Base-by-base conservation (phyloP, 345 rosid species). In the Rhizophora apiculata region DNA sequence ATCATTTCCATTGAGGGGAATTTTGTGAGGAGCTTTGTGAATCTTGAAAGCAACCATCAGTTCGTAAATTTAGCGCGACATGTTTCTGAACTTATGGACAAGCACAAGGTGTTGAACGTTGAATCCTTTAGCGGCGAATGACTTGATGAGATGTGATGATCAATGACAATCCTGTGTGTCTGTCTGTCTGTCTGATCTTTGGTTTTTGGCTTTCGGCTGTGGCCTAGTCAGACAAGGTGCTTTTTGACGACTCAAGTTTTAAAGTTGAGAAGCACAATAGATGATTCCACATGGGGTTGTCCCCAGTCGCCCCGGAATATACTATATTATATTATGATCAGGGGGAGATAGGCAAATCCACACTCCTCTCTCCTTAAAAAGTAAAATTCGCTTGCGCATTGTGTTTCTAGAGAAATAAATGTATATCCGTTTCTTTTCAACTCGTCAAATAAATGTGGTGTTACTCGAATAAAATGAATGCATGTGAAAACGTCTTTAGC, bases 231-330 rank as follows among this genome's bases (percentile, higher is more conserved):
- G 66, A 61, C 20, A 19, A 27, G 30, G 2, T 29, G 66, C 77
- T 75, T 79, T 72, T 68, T 73, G 68, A 54, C 53, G 67, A 62
- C 67, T 13, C 36, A 13, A 13, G n/a, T 57, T 71, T 54, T 48
- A 9, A 61, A 53, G 20, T 24, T 54, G 46, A 62, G 65, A 62
- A 39, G 22, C 67, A 64, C 56, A 27, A 6, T 24, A 20, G 16
- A 43, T 68, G 29, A 18, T 46, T 61, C 76, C 82, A 79, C 77
- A 61, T 72, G 82, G 74, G 49, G 62, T 6, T 22, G 77, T 55
- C 72, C 74, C 82, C 68, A 61, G 72, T 48, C 43, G 10, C 1
- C 31, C 1, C 31, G 16, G 36, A 56, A 68, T 55, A 29, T 60
- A 26, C 36, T 31, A 13, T 9, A 7, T 24, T 24, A 24, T 51